phyloP scores from a whole-genome alignment of 768 basidiomycete species.

The Tremella fuciformis region DNA sequence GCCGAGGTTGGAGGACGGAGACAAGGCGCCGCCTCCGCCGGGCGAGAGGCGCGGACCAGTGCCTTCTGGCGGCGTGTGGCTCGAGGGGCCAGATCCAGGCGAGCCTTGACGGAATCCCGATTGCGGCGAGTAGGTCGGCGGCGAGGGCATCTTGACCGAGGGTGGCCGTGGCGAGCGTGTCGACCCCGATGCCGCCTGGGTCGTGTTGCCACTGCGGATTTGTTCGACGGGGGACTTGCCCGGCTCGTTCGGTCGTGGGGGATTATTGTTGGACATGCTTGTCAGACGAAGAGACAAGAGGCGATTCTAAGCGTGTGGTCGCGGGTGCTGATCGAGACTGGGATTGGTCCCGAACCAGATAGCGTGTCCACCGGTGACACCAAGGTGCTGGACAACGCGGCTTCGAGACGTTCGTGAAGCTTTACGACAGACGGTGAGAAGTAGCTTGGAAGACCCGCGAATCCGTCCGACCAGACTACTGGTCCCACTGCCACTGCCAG shows the following conservation, averaged over 20 bases:
- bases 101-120: conserved; percentile 8
- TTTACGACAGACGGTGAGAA: too few species aligned
- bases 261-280: conserved; percentile 55
- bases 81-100: conserved; percentile 2
- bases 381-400: too few species aligned
- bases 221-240: neutral
- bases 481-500: neutral
- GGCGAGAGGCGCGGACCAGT: conserved; percentile 6
- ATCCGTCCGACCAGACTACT: too few species aligned
- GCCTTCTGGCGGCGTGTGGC: conserved; percentile 1
- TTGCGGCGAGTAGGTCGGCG: conserved; percentile 4
- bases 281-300: conserved; percentile 11
- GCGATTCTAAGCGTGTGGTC: too few species aligned
- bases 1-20: conserved; percentile 9
- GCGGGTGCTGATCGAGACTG: too few species aligned
- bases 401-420: too few species aligned
- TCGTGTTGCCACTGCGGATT: neutral
- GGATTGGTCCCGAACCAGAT: too few species aligned
- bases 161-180: conserved; percentile 7
- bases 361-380: too few species aligned
- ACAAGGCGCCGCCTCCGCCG: conserved; percentile 13
- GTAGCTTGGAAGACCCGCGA: too few species aligned
- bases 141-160: conserved; percentile 8
- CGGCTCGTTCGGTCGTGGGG: neutral
- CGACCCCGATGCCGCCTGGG: neutral